Conservation (phyloP, 2,329 filamentous ascomycete species). For the Penicillium capsulatum region DNA sequence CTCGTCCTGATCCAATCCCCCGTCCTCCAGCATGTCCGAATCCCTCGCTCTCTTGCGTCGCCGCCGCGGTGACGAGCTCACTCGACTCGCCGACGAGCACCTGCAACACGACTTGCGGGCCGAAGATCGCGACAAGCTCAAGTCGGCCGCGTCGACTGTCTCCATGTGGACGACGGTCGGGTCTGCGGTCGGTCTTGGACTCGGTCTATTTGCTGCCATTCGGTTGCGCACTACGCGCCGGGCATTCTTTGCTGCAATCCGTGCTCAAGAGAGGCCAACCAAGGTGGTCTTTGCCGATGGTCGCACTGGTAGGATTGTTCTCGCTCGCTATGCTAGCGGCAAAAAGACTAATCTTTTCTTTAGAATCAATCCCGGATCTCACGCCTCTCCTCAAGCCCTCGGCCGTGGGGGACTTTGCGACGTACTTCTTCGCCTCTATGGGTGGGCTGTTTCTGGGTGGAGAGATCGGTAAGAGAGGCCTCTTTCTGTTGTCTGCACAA, state of each 20-base stretch:
- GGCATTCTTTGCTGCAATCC: slow-evolving; percentile 60
- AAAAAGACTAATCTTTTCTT: background rate
- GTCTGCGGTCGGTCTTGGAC: slow-evolving; percentile 56
- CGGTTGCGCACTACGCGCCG: slow-evolving; percentile 54
- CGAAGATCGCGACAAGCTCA: slow-evolving; percentile 56
- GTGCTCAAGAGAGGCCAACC: slow-evolving; percentile 58
- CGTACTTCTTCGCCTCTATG: slow-evolving; percentile 59
- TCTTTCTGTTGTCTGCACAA: background rate
- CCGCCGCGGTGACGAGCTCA: slow-evolving; percentile 49
- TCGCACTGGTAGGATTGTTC: slow-evolving; percentile 47
- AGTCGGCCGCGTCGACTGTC: slow-evolving; percentile 54
- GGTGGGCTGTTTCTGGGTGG: slow-evolving; percentile 63
- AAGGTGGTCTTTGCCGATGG: slow-evolving; percentile 61
- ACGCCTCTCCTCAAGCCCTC: slow-evolving; percentile 56
- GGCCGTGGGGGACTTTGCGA: slow-evolving; percentile 56
- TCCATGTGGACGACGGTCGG: slow-evolving; percentile 55
- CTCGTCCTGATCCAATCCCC: too few relatives aligned
- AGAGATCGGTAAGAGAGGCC: slow-evolving; percentile 43
- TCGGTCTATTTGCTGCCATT: slow-evolving; percentile 57
- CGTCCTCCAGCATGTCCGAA: slow-evolving; percentile 28
- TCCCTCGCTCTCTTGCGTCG: slow-evolving; percentile 48
- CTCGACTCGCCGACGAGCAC: slow-evolving; percentile 55
- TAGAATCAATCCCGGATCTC: slow-evolving; percentile 60
- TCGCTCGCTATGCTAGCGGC: background rate
- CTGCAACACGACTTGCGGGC: slow-evolving; percentile 55